Evolutionary conservation across 2,329 filamentous ascomycete species (phyloP), one percentile per base, ranked within the genome.

Genomic region (Fusarium chlamydosporum): DNA sequence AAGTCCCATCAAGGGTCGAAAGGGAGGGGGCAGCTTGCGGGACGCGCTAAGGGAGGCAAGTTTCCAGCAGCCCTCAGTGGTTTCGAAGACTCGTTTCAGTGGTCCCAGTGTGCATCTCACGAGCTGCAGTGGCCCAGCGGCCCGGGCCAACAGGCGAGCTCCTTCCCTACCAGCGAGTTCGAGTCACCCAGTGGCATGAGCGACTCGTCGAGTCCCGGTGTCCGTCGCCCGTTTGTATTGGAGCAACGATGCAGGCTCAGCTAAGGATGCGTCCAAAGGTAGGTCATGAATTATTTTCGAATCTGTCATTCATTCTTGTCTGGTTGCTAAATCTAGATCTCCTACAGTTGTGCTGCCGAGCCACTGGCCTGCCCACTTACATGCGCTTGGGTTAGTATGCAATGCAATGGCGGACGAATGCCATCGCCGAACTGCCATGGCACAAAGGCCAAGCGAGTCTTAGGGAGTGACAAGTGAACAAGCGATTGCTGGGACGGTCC

Each of bases 61-160:
- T 63, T 65, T 67, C 53, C 56, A 67, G 64, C 61, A 61, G 62
- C 59, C 58, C 56, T 71, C 67, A 54, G 64, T 59, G 66, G 65
- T 31, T 51, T 67, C 35, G 38, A 47, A 53, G 43, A 18, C 48
- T 56, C 47, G 34, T 53, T 51, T 57, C 69, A 72, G 53, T 68
- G 68, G 59, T 33, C 41, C 67, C 66, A 68, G 55, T 58, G 35
- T 62, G 65, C 67, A 72, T 72, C 66, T 65, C 66, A 70, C 58
- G 52, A 68, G 61, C 61, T 63, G 69, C 66, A 66, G 57, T 66
- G 68, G 67, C 34, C 67, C 60, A 70, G 59, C 46, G 56, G 60
- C 60, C 51, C 48, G 52, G 52, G 47, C 62, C 65, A 67, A 65
- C 63, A 61, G 50, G 42, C 33, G 43, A 23, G 37, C 41, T 57